Evolutionary conservation across 1,139 yeast genomes (phyloP).

Genomic region (Protomyces inouyei): DNA sequence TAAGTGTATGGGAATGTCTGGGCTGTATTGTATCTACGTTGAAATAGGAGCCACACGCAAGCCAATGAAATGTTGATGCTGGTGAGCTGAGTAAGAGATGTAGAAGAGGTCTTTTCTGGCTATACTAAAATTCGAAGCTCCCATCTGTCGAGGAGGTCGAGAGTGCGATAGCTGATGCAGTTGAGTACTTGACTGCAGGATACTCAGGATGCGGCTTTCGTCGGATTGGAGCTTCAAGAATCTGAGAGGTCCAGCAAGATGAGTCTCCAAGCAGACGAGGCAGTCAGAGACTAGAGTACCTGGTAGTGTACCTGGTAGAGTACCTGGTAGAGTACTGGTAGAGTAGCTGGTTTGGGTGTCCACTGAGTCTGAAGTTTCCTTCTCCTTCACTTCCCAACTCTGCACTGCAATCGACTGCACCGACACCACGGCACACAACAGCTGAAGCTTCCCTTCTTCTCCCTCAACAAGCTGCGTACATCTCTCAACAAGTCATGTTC

Average conservation of each 20-base stretch:
- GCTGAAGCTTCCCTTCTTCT: neutral
- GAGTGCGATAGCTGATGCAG: conserved; percentile 20
- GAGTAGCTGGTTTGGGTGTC: neutral
- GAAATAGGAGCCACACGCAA: neutral
- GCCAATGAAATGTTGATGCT: neutral
- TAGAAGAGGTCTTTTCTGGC: conserved; percentile 12
- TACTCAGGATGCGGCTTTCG: no score
- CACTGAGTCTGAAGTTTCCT: neutral
- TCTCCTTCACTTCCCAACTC: neutral
- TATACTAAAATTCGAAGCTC: conserved; percentile 25
- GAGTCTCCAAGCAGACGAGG: no score
- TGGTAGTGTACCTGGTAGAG: no score
- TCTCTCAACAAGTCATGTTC: conserved; percentile 2
- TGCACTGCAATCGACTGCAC: neutral
- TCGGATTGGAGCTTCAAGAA: no score
- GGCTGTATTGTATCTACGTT: neutral
- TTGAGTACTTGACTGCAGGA: neutral
- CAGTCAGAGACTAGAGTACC: no score
- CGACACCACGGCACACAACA: neutral
- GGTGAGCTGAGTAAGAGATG: conserved; percentile 24
- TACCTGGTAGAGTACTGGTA: no score
- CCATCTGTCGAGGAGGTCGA: conserved; percentile 21
- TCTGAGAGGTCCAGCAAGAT: no score
- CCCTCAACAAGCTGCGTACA: neutral
- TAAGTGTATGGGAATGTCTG: neutral